A percentile compares a stretch with the other conserved stretches of the same genome.
Evolutionary conservation across 1,284 basidiomycete species (phyloP).

Genomic region (Tylopilus sp.): DNA sequence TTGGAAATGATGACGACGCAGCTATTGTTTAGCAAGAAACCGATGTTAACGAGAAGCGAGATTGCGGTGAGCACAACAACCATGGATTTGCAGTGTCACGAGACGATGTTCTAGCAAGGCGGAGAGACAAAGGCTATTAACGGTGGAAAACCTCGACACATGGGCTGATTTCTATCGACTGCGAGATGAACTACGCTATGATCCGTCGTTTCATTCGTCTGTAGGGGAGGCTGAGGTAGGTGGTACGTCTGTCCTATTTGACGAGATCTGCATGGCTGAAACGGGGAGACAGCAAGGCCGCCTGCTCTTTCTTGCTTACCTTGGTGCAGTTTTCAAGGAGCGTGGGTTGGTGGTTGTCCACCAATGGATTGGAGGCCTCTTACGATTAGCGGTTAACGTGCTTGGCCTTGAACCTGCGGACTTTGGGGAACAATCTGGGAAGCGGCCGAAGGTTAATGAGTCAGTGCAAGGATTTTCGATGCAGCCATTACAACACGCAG

Average conservation of each 20-base stretch:
- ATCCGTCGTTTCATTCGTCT: constrained; percentile 39
- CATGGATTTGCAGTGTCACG: constrained; percentile 13
- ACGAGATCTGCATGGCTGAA: constrained; percentile 18
- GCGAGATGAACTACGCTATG: constrained; percentile 55
- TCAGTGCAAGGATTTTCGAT: constrained; percentile 32
- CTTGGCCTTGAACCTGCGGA: constrained; percentile 25
- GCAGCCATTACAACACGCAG: constrained; percentile 31
- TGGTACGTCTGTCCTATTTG: constrained; percentile 15
- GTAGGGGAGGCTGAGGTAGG: constrained; percentile 49
- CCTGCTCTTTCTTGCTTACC: constrained; percentile 60
- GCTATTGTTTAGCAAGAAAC: constrained; percentile 51
- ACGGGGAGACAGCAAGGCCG: constrained; percentile 47
- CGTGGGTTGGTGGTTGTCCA: constrained; percentile 50
- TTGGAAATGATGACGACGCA: constrained; percentile 50
- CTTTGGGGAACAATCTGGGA: constrained; percentile 32
- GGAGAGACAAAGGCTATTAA: constrained; percentile 37
- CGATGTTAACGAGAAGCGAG: constrained; percentile 46
- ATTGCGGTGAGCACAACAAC: constrained; percentile 43
- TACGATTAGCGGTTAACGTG: constrained; percentile 36
- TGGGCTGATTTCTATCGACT: constrained; percentile 61
- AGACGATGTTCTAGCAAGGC: constrained; percentile 34
- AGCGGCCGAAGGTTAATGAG: constrained; percentile 32
- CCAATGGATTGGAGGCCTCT: constrained; percentile 55
- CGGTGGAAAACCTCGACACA: constrained; percentile 45
- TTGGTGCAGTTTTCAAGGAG: constrained; percentile 60